phyloP scores from a whole-genome alignment of 2,329 filamentous ascomycete genomes.

The Monilinia laxa region DNA sequence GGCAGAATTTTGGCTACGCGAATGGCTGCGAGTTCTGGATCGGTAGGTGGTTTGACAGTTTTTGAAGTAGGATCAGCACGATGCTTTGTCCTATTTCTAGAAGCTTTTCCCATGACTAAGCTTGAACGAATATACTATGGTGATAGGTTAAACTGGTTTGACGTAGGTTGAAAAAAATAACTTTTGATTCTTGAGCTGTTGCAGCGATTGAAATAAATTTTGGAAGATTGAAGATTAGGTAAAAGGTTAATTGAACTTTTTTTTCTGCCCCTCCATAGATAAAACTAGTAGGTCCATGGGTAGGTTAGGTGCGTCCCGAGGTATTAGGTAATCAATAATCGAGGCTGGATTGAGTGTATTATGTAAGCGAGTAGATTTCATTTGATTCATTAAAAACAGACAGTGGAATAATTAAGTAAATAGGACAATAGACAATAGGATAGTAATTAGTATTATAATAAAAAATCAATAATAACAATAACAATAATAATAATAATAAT shows the following conservation, averaged over 20 bases:
- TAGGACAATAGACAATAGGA: no score
- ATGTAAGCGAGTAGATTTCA: background rate
- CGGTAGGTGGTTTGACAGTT: constrained; percentile 58
- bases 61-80: constrained; percentile 58
- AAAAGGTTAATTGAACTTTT: constrained; percentile 1
- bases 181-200: no score
- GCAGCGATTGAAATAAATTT: background rate
- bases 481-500: no score
- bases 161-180: background rate
- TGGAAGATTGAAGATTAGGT: background rate
- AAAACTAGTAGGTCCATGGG: no score
- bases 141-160: background rate
- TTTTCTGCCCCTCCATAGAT: constrained; percentile 13
- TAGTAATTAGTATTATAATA: no score
- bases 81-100: constrained; percentile 52
- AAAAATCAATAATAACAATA: no score
- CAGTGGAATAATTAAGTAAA: no score
- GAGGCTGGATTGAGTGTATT: background rate
- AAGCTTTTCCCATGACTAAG: constrained; percentile 57
- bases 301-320: background rate
- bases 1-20: constrained; percentile 64
- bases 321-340: no score
- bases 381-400: no score
- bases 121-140: background rate
- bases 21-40: constrained; percentile 62